Base-by-base conservation (phyloP, 2,329 filamentous ascomycete genomes). In the Fusarium citri region DNA sequence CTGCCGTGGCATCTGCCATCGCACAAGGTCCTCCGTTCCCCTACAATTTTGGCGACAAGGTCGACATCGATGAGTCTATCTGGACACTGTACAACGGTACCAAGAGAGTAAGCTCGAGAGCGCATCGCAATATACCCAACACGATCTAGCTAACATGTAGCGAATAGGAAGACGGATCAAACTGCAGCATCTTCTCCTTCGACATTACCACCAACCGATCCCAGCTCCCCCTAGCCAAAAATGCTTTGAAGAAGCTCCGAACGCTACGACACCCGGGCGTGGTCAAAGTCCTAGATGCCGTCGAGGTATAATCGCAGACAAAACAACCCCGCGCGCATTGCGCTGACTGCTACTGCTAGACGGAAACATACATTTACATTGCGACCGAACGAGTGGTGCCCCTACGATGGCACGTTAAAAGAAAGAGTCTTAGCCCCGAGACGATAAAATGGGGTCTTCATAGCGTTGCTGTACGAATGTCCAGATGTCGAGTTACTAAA, bases 71-170 rank as follows among this genome's bases (percentile, higher is more conserved):
- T 79, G 90, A 96, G 77, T 97, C 95, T 26, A 94, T 98, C 76
- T 99, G 96, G 94, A 93, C 92, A n/a, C 84, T 99, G 62, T 91
- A 96, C 82, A 98, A 98, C 81, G 96, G 94, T 77, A 97, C 93
- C 59, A 96, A 92, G 83, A 90, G 93, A 82, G 94, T 96, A 86
- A 69, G 84, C 77, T 43, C 9, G 28, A 40, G 43, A 26, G 49
- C 28, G 8, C 18, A 25, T 22, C 8, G 7, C 16, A 8, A 18
- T 43, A 23, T 10, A 11, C 10, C 9, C n/a, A 8, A 37, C 18
- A 6, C 18, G 18, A 37, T n/a, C 18, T 4, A 1, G 15, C 50
- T 64, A 14, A 64, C 59, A 10, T 2, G 37, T 2, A 22, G 5
- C 4, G 20, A 51, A 26, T 73, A 98, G 94, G 94, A 98, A 83